phyloP scores from a whole-genome alignment of 148 eudicot genomes.

The Pouteria glomerata region DNA sequence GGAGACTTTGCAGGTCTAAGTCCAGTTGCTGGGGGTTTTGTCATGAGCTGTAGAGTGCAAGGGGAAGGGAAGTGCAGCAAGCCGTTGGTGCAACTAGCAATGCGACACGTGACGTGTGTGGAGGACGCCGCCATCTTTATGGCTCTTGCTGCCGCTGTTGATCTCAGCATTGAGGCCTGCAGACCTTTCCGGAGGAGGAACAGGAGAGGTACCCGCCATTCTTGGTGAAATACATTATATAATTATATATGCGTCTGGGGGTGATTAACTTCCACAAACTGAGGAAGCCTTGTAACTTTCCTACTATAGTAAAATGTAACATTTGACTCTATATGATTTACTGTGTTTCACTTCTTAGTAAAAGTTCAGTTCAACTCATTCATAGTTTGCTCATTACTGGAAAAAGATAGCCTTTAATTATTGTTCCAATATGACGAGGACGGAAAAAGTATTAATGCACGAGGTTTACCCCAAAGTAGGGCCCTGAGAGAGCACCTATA shows the following conservation, averaged over 20 bases:
- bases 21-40: conserved; percentile 46
- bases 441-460: too few species aligned
- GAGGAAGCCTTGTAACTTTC: background rate
- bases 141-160: conserved; percentile 60
- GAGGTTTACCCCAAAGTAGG: too few species aligned
- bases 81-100: conserved; percentile 50
- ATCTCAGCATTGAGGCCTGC: conserved; percentile 58
- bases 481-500: too few species aligned
- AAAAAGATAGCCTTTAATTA: too few species aligned
- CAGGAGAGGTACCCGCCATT: conserved; percentile 32
- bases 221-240: conserved; percentile 30
- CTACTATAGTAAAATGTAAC: background rate
- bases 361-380: background rate
- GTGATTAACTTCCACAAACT: background rate
- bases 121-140: conserved; percentile 61
- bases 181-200: conserved; percentile 41
- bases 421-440: too few species aligned
- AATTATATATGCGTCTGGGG: background rate
- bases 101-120: conserved; percentile 52
- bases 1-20: conserved; percentile 43
- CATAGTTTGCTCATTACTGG: background rate
- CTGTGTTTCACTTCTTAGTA: background rate
- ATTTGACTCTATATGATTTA: background rate
- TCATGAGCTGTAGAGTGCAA: conserved; percentile 57
- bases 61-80: conserved; percentile 56